These are phyloP conservation scores for Corymbia maculata DNA, from an alignment of 345 rosid species.

Conservation along the genomic window DNA sequence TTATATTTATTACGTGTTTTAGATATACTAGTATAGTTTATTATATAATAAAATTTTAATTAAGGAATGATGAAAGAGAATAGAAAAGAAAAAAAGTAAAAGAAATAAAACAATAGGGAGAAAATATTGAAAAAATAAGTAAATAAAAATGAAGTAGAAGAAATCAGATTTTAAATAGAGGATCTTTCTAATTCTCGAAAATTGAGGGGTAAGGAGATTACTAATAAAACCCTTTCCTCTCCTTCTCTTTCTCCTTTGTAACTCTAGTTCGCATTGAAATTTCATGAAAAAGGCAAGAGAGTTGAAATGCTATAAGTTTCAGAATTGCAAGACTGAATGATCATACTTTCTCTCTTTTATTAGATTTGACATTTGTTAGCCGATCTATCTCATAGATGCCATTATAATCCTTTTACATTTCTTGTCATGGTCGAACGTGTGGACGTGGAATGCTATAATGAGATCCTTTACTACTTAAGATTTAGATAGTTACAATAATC, in stretches of 20 bases:
- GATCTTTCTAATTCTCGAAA: neutral
- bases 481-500: neutral
- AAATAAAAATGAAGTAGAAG: neutral
- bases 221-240: no score
- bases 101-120: neutral
- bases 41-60: neutral
- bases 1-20: neutral
- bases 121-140: neutral
- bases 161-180: neutral
- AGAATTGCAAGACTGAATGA: neutral
- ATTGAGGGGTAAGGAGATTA: rapidly evolving
- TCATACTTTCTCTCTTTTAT: neutral
- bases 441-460: neutral
- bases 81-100: neutral
- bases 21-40: neutral
- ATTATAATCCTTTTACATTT: neutral
- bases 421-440: neutral
- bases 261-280: neutral
- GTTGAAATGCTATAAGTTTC: rapidly evolving
- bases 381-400: rapidly evolving
- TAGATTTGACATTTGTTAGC: neutral
- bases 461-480: neutral
- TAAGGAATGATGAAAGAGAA: neutral
- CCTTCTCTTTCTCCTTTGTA: no score
- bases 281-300: neutral